Base-by-base conservation (phyloP, 805 yeast genomes). In the Tetrapisispora iriomotensis region DNA sequence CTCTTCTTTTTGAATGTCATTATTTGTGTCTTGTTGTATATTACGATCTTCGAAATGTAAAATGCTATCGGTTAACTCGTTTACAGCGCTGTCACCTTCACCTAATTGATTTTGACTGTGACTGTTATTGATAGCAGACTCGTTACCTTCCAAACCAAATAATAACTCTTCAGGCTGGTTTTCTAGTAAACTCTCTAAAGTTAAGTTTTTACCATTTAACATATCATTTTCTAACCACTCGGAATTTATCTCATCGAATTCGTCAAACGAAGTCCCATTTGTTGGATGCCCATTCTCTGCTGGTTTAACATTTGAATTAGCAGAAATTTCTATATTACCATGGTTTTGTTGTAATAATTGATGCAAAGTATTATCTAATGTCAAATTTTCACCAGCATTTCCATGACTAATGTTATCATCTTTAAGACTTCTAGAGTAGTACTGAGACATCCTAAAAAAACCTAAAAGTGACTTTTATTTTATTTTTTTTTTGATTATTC, bases 141-240 rank as follows among this genome's bases (percentile, higher is more conserved):
- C 34, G 10, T 38, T 28, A 24, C 33, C 45, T 28, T 36, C 40
- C 19, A 49, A 20, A 29, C 43, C 50, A 36, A 47, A 45, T 10
- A 45, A 24, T 14, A 50, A 24, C 9, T 38, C 37, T 22, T 41
- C 46, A 3, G 49, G 25, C 26, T 40, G 41, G 12, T 40, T 35
- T 24, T 42, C 50, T 20, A 53, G 36, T 26, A 52, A 36, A 27
- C 46, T 44, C n/a, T 54, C 58, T 27, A 54, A 38, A 12, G 54
- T 49, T 12, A 54, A 41, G 38, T 47, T 47, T 30, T 50, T 51
- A 29, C 44, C 45, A 19, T 43, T 42, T 17, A 40, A 38, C 3
- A 46, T 37, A 30, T 46, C 48, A 8, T 44, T 37, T 31, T 45
- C 51, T 14, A 44, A 33, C 36, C 36, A 32, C 4, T 38, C 34